Conservation (phyloP, 495 filamentous ascomycete genomes). For the Penicillium maclennaniae region DNA sequence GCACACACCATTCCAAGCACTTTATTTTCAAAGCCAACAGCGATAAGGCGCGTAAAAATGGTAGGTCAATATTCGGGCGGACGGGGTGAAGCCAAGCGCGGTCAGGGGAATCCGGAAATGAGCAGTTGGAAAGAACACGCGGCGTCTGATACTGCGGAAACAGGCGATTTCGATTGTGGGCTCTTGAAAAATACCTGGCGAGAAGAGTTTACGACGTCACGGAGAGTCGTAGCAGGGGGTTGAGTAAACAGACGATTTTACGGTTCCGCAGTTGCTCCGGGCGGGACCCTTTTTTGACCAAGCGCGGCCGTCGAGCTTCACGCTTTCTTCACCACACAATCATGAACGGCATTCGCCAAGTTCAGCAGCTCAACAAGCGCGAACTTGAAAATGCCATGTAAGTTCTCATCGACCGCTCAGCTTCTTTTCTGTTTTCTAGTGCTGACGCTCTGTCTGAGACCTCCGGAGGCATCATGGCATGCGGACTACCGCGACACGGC, state of each 20-base stretch:
- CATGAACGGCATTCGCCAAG: slow-evolving; percentile 92
- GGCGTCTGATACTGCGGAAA: neutral
- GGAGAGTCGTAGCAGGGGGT: slow-evolving; percentile 14
- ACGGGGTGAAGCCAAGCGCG: slow-evolving; percentile 14
- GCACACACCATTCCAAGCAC: slow-evolving; percentile 36
- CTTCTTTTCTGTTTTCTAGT: neutral
- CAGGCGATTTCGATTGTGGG: neutral
- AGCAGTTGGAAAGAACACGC: slow-evolving; percentile 5
- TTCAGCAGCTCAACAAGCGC: slow-evolving; percentile 89
- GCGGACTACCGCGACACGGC: slow-evolving; percentile 95
- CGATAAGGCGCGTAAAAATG: slow-evolving; percentile 6
- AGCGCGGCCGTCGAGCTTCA: slow-evolving; percentile 14
- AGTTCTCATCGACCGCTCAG: slow-evolving; percentile 4
- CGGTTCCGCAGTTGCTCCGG: slow-evolving; percentile 29
- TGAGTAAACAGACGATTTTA: slow-evolving; percentile 32
- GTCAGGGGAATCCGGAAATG: slow-evolving; percentile 24
- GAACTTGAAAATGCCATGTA: slow-evolving; percentile 87
- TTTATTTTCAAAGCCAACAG: neutral
- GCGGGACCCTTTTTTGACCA: slow-evolving; percentile 19
- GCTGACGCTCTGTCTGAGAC: slow-evolving; percentile 37
- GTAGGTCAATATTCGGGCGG: slow-evolving; percentile 7
- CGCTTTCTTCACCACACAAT: neutral
- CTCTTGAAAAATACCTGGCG: neutral
- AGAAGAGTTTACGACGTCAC: slow-evolving; percentile 9
- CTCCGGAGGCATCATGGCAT: slow-evolving; percentile 91